phyloP scores from a whole-genome alignment of 2,329 filamentous ascomycete species.

The Lachnellula willkommii region DNA sequence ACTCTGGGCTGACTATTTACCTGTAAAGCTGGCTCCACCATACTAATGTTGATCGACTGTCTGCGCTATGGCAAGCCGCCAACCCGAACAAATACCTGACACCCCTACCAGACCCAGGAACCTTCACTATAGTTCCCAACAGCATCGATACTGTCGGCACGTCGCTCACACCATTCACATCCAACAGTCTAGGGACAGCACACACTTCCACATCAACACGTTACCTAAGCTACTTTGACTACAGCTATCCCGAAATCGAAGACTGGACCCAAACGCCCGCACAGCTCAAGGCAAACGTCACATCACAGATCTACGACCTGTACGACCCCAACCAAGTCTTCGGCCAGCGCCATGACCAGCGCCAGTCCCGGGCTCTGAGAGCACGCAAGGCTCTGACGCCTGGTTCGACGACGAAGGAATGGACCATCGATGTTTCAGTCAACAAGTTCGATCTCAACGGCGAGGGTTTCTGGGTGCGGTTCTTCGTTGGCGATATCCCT shows the following conservation, averaged over 20 bases:
- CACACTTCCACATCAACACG: conserved; percentile 36
- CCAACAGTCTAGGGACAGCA: conserved; percentile 46
- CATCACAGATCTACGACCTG: conserved; percentile 52
- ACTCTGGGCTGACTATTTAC: neutral
- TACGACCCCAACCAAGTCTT: conserved; percentile 29
- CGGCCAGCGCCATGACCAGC: neutral
- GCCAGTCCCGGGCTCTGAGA: neutral
- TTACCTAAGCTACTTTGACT: conserved; percentile 24
- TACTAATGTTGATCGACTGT: conserved; percentile 63
- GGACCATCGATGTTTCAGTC: conserved; percentile 20
- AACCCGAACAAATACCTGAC: conserved; percentile 62
- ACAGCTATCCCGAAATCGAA: conserved; percentile 24
- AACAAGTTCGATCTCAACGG: conserved; percentile 25
- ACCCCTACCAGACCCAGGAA: conserved; percentile 24
- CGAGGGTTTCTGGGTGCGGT: conserved; percentile 18
- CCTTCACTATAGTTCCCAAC: conserved; percentile 21
- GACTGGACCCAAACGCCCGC: conserved; percentile 50
- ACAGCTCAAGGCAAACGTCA: conserved; percentile 55
- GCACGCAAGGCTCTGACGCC: neutral
- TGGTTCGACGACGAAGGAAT: conserved; percentile 14
- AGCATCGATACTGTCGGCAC: conserved; percentile 1
- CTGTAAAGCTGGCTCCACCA: conserved; percentile 20
- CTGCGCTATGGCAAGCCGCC: conserved; percentile 72
- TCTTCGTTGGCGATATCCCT: conserved; percentile 24
- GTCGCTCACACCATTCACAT: conserved; percentile 32